Evolutionary conservation across 2,329 filamentous ascomycete species (phyloP).

Genomic region (Apiospora phragmitis): DNA sequence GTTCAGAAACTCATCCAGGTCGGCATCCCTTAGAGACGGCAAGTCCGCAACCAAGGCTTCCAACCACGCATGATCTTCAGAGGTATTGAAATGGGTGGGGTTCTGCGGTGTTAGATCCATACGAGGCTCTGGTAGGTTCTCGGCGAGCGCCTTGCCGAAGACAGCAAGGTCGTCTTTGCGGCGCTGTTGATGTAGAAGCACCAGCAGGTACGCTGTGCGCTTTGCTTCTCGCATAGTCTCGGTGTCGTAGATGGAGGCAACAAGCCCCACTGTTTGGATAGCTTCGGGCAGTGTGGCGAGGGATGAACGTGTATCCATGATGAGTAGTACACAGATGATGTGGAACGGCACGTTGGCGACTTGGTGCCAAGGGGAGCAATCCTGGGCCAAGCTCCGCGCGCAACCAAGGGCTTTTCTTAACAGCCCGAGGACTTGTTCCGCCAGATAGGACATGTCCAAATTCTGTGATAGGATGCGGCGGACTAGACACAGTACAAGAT

Average conservation of each 20-base stretch:
- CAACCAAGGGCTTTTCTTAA: slow-evolving; percentile 46
- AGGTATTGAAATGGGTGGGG: neutral
- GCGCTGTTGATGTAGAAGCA: slow-evolving; percentile 43
- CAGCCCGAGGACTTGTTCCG: slow-evolving; percentile 48
- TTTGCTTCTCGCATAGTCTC: slow-evolving; percentile 52
- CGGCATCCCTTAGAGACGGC: neutral
- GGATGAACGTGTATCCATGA: slow-evolving; percentile 52
- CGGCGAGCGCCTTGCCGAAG: neutral
- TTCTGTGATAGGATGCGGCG: slow-evolving; percentile 54
- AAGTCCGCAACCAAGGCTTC: slow-evolving; percentile 1
- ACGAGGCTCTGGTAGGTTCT: neutral
- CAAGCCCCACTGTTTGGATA: slow-evolving; percentile 46
- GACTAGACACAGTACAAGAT: slow-evolving; percentile 56
- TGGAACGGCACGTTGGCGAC: slow-evolving; percentile 62
- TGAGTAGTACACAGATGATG: slow-evolving; percentile 54
- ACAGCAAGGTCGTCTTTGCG: slow-evolving; percentile 3
- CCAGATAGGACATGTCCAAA: slow-evolving; percentile 40
- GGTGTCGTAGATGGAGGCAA: slow-evolving; percentile 45
- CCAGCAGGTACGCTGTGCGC: slow-evolving; percentile 53
- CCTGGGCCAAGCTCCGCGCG: slow-evolving; percentile 45
- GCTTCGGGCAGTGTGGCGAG: slow-evolving; percentile 50
- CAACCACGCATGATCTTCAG: neutral
- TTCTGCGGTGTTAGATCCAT: neutral
- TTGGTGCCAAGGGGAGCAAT: slow-evolving; percentile 56
- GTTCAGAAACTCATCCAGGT: slow-evolving; percentile 1